A percentile compares a stretch with the other conserved stretches of the same genome.
These are phyloP conservation scores for Albifimbria verrucaria DNA, from an alignment of 2,329 filamentous ascomycete genomes.

Conservation along the genomic window DNA sequence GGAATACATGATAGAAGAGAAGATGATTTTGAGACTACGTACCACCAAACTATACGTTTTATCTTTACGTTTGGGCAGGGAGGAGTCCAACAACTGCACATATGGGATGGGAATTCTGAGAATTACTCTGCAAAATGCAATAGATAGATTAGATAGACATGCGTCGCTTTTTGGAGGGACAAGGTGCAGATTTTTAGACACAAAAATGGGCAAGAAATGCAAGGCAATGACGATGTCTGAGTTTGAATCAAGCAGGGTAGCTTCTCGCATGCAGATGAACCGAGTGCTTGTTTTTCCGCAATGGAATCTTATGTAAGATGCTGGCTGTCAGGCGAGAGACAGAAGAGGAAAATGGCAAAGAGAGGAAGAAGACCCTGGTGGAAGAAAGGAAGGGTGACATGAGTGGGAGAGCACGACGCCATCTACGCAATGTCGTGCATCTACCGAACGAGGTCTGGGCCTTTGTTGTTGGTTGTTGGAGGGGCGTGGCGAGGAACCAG, in stretches of 20 bases:
- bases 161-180: no score
- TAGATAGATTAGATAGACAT: background rate
- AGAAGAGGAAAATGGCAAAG: background rate
- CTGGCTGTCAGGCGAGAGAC: background rate
- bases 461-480: no score
- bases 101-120: background rate
- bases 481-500: no score
- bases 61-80: background rate
- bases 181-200: no score
- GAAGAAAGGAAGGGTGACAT: background rate
- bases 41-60: background rate
- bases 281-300: background rate
- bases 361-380: background rate
- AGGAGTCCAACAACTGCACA: no score
- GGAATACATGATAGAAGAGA: no score
- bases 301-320: no score
- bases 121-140: background rate
- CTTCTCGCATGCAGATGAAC: no score
- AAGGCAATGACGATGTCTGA: background rate
- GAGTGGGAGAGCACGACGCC: background rate
- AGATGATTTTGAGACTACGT: background rate
- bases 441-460: no score
- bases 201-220: background rate
- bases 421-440: background rate
- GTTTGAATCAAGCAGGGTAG: no score